Evolutionary conservation across 2,329 filamentous ascomycete genomes (phyloP), one percentile per base, ranked within the genome.

Genomic region (Diatrype stigma): DNA sequence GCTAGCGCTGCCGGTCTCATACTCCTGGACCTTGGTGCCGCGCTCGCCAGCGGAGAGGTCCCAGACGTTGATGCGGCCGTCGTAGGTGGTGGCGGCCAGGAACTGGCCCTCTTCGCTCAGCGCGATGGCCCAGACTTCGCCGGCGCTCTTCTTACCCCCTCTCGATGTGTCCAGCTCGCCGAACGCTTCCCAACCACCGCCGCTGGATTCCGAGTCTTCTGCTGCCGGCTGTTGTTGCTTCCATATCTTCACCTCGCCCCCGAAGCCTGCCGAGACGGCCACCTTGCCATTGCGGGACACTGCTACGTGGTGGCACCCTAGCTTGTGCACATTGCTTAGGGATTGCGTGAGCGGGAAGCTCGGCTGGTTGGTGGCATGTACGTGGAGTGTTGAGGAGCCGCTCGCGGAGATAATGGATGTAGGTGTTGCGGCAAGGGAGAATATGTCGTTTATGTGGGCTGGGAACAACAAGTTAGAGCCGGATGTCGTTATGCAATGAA

Each of bases 21-120:
- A 96, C 62, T 92, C 85, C 47, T 84, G 79, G 54, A 94, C 85
- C 70, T 88, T 89, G 59, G 76, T 76, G 21, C 73, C 70, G 35
- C 81, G 75, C 35, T 74, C 71, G 12, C 72, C 76, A 12, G 40
- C 40, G 46, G 73, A 64, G 28, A 86, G 70, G 65, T 96, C 86
- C 90, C 92, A 97, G 38, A 97, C 88, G 61, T 92, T 91, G 64
- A 97, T 84, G 49, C 87, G 83, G 3, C 94, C 94, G 65, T 95
- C 89, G 63, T 91, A 87, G 3, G 90, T 94, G 14, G 90, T 95
- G 58, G 85, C 84, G n/a, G 91, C 91, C 16, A 97, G 79, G 64
- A 86, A 94, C 56, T 84, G 81, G 46, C 94, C 94, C 65, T 96
- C 86, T 55, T 86, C 82, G 63, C 88, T 96, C 55, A 99, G 75